Evolutionary conservation across 345 rosid species (phyloP).

Genomic region (Capsella bursapastoris): DNA sequence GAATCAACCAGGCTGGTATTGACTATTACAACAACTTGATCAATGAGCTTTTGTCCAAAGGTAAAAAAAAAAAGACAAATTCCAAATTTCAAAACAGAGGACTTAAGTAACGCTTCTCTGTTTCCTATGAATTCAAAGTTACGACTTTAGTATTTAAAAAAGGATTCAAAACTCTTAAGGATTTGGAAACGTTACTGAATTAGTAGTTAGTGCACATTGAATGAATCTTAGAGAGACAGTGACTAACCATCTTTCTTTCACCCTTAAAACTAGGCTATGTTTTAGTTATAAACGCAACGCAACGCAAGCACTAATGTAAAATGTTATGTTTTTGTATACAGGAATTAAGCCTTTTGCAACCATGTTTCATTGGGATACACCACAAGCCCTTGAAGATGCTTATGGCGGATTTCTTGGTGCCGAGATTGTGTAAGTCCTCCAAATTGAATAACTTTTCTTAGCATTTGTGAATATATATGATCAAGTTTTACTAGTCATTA

Average conservation of each 20-base stretch:
- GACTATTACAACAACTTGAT: slow-evolving; percentile 62
- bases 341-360: slow-evolving; percentile 54
- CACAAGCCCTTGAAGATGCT: slow-evolving; percentile 54
- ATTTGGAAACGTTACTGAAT: neutral
- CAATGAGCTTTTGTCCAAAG: slow-evolving; percentile 50
- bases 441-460: neutral
- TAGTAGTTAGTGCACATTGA: neutral
- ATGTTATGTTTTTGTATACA: neutral
- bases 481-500: neutral
- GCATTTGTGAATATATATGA: neutral
- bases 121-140: slow-evolving; percentile 4
- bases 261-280: neutral
- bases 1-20: slow-evolving; percentile 57
- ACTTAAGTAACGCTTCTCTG: slow-evolving; percentile 16
- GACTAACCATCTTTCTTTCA: slow-evolving; percentile 1
- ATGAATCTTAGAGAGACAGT: slow-evolving; percentile 2
- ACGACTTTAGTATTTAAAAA: neutral
- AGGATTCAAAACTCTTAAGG: neutral
- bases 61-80: slow-evolving; percentile 28
- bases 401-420: slow-evolving; percentile 55
- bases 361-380: slow-evolving; percentile 56
- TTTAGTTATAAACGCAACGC: slow-evolving; percentile 9
- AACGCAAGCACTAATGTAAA: slow-evolving; percentile 11
- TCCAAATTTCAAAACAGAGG: neutral
- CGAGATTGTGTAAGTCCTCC: slow-evolving; percentile 47